Conservation (phyloP, 768 basidiomycete species). For the Leccinum olivaceopallidum region DNA sequence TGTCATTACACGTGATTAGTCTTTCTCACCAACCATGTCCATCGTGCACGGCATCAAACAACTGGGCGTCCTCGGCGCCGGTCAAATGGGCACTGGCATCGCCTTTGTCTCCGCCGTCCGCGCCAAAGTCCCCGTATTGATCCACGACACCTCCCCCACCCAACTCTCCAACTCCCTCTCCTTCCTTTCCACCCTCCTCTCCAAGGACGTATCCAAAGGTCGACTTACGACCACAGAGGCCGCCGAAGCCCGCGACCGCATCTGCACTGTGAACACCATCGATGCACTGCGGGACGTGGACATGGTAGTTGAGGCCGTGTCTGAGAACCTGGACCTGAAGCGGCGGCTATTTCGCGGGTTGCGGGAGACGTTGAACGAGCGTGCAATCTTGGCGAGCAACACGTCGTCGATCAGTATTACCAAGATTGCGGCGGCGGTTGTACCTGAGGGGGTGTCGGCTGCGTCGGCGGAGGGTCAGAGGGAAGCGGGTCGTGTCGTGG, state of each 20-base stretch:
- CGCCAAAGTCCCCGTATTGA: slow-evolving; percentile 80
- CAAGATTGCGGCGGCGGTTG: slow-evolving; percentile 83
- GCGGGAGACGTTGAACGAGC: slow-evolving; percentile 63
- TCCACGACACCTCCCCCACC: slow-evolving; percentile 77
- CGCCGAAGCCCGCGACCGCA: slow-evolving; percentile 66
- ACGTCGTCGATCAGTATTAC: slow-evolving; percentile 95
- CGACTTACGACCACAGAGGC: slow-evolving; percentile 68
- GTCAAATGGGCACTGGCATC: slow-evolving; percentile 93
- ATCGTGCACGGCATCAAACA: slow-evolving; percentile 72
- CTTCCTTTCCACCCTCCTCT: slow-evolving; percentile 78
- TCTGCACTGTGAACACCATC: slow-evolving; percentile 62
- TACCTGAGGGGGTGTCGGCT: slow-evolving; percentile 56
- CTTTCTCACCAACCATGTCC: slow-evolving; percentile 27
- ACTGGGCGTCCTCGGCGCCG: slow-evolving; percentile 79
- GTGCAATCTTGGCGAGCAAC: slow-evolving; percentile 86
- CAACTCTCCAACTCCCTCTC: slow-evolving; percentile 75
- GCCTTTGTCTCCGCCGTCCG: slow-evolving; percentile 84
- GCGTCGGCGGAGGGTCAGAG: slow-evolving; percentile 63
- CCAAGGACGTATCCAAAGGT: slow-evolving; percentile 88
- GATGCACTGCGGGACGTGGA: slow-evolving; percentile 75
- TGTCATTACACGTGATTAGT: slow-evolving; percentile 17
- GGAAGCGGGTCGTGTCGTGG: slow-evolving; percentile 77
- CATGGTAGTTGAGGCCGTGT: slow-evolving; percentile 93
- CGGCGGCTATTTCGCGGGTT: slow-evolving; percentile 72
- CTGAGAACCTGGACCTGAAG: slow-evolving; percentile 81